Evolutionary conservation across 116 monocot species (phyloP).

Genomic region (Cymodocea nodosa): DNA sequence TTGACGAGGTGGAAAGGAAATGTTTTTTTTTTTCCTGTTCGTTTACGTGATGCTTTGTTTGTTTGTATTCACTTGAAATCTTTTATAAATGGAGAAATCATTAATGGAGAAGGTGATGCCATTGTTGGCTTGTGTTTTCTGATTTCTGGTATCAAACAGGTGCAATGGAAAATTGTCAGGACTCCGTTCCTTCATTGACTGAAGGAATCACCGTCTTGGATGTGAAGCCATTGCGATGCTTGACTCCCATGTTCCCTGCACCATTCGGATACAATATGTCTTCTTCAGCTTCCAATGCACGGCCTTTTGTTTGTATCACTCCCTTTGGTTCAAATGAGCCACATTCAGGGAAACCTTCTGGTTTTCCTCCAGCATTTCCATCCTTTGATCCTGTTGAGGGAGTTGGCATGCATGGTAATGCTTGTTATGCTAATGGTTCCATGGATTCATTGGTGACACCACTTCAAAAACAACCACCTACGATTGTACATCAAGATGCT

Average conservation of each 20-base stretch:
- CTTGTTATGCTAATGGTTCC: slow-evolving; percentile 8
- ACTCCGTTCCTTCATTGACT: background rate
- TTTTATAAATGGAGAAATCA: too few species aligned
- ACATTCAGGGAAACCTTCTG: slow-evolving; percentile 5
- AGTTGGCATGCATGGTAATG: slow-evolving; percentile 10
- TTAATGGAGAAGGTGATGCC: too few species aligned
- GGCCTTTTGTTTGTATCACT: slow-evolving; percentile 33
- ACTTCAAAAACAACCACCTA: slow-evolving; percentile 4
- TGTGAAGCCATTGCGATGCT: slow-evolving; percentile 43
- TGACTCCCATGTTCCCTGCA: slow-evolving; percentile 63
- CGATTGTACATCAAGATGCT: background rate
- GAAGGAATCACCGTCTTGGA: slow-evolving; percentile 11
- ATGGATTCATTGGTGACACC: background rate
- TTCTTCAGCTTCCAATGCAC: slow-evolving; percentile 7
- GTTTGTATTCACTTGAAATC: too few species aligned
- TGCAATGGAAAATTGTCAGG: slow-evolving; percentile 10
- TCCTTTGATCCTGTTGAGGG: background rate
- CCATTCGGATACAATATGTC: slow-evolving; percentile 21
- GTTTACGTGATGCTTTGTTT: too few species aligned
- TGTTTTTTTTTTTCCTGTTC: too few species aligned
- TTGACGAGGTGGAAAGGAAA: too few species aligned
- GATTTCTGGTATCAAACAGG: background rate
- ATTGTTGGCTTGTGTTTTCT: too few species aligned
- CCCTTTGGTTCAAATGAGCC: slow-evolving; percentile 7
- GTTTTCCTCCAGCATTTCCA: slow-evolving; percentile 4